Base-by-base conservation (phyloP, 2,329 filamentous ascomycete species). In the Paecilomyces sp. region DNA sequence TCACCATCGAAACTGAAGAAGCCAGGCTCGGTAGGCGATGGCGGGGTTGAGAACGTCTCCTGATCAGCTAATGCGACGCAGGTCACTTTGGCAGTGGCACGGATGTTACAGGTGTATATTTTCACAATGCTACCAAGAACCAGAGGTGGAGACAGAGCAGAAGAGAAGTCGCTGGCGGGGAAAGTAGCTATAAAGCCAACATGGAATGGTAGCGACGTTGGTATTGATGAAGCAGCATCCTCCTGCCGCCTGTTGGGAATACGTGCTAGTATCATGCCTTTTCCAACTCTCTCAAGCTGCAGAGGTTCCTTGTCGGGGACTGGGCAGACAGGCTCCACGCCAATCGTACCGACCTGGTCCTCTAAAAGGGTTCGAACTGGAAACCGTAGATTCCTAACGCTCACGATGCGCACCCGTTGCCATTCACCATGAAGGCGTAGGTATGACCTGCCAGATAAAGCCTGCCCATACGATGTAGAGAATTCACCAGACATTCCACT, bases 271-370 rank as follows among this genome's bases (percentile, higher is more conserved):
- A 97, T 85, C 88, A 96, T 95, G 22, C 93, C 93, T 73, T 95
- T 93, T 28, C 84, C 77, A 13, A 85, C 78, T 30, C 80, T 70
- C 15, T 73, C 70, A n/a, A 77, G 64, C 24, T 65, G 68, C 12
- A 68, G 66, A 13, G 63, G 52, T 41, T 64, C 62, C 7, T 67
- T 65, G 33, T 68, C 64, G 2, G 67, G 64, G 3, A 62, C 55
- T 22, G 62, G 59, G 4, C 61, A 57, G 18, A 73, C 62, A 9
- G 68, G 67, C 58, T 88, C 82, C 56, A 97, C 79, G 0, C 92
- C 93, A 58, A 99, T 83, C 0, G 92, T 97, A 0, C 93, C 94
- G 5, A 93, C 92, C 74, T 99, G 93, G 9, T 91, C 91, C 15
- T 87, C 82, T 56, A 87, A 82, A 7, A 97, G 81, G 0, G 83